Percentiles rank a stretch among this genome's conserved stretches.
Conservation (phyloP, 441 rosid genomes). For the Erodium trifolium region DNA sequence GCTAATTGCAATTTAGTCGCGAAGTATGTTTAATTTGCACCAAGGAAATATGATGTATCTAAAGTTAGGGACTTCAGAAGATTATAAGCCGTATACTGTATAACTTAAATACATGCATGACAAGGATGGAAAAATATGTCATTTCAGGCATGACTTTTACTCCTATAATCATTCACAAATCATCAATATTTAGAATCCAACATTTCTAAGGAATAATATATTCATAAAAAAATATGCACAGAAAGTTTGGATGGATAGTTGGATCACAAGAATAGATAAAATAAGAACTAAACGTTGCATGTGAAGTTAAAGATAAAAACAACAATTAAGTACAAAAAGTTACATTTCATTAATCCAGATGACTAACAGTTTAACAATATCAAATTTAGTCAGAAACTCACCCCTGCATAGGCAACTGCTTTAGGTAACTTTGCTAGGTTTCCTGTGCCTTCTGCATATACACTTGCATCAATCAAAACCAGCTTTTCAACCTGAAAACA, state of each 20-base stretch:
- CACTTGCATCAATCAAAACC: constrained; percentile 79
- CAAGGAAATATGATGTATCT: too few relatives aligned
- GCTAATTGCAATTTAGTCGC: too few relatives aligned
- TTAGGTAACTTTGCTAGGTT: constrained; percentile 57
- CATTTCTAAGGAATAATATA: not conserved
- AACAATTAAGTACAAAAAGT: not conserved
- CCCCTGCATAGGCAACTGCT: constrained; percentile 76
- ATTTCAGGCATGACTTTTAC: not conserved
- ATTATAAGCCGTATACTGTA: not conserved
- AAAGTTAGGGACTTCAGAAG: too few relatives aligned
- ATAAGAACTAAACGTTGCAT: not conserved
- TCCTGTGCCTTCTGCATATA: constrained; percentile 80
- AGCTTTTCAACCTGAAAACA: constrained; percentile 58
- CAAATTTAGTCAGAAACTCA: constrained; percentile 21
- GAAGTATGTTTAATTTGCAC: too few relatives aligned
- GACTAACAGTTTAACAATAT: not conserved
- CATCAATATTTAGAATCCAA: not conserved
- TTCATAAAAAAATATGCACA: not conserved
- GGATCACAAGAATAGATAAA: not conserved
- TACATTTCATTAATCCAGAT: not conserved
- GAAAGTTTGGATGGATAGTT: not conserved
- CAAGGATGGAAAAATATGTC: not conserved
- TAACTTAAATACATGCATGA: not conserved
- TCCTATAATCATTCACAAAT: not conserved
- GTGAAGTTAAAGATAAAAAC: not conserved